A percentile compares a stretch with the other conserved stretches of the same genome.
Conservation (phyloP, 805 yeast genomes). For the Saccharomycopsis sp. region DNA sequence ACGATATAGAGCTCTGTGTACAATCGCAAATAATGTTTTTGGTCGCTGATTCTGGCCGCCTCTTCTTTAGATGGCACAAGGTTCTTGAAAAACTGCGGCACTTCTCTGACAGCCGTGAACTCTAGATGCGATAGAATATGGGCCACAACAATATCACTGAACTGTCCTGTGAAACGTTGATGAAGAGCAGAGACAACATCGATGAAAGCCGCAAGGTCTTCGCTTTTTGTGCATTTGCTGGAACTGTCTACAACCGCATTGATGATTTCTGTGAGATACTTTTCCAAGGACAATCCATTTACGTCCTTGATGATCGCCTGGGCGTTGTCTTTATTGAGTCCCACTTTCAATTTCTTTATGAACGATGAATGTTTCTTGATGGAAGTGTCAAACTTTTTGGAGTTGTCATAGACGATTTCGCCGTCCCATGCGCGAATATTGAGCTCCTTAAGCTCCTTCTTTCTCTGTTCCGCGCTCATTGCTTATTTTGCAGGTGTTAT, state of each 20-base stretch:
- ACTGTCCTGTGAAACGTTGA: slow-evolving; percentile 55
- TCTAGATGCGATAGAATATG: not conserved
- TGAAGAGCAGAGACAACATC: slow-evolving; percentile 68
- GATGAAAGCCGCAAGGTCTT: slow-evolving; percentile 56
- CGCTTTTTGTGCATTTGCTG: slow-evolving; percentile 41
- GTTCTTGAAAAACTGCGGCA: slow-evolving; percentile 33
- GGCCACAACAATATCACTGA: slow-evolving; percentile 27
- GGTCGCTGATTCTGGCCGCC: slow-evolving; percentile 21
- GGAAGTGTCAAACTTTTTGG: slow-evolving; percentile 55
- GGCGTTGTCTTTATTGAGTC: slow-evolving; percentile 43
- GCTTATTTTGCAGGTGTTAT: not conserved
- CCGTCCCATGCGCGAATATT: slow-evolving; percentile 10
- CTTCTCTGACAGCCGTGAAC: not conserved
- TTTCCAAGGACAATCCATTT: slow-evolving; percentile 54
- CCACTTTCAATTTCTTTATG: slow-evolving; percentile 57
- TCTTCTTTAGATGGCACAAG: slow-evolving; percentile 25
- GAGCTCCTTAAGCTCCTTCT: slow-evolving; percentile 1
- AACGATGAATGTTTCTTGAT: slow-evolving; percentile 78
- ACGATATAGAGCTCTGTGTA: not conserved
- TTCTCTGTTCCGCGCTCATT: slow-evolving; percentile 1
- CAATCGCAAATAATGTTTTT: slow-evolving; percentile 26
- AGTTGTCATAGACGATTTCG: slow-evolving; percentile 8
- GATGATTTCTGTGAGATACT: slow-evolving; percentile 66
- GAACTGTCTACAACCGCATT: slow-evolving; percentile 60
- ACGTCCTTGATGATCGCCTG: slow-evolving; percentile 53